Base-by-base conservation (phyloP, 805 yeast species). In the Cyberlindnera americana region DNA sequence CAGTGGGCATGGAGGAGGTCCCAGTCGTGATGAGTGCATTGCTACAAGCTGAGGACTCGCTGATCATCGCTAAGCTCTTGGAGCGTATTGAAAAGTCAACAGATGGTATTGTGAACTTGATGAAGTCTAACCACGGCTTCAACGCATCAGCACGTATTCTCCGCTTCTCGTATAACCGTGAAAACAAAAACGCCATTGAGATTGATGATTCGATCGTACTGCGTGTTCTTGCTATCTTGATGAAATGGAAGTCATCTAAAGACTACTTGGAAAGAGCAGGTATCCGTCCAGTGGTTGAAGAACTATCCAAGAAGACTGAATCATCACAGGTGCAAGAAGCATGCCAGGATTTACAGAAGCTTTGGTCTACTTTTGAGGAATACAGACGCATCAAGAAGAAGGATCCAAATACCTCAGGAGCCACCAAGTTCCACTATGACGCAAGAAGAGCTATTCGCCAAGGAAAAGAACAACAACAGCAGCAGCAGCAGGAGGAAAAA, bases 71-170 rank as follows among this genome's bases (percentile, higher is more conserved):
- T 29, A 83, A 81, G 55, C 69, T 93, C 41, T 66, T 91, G 29
- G 78, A 77, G 49, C 73, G 98, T 47, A 72, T 85, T 21, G 68
- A 72, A 42, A 58, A 76, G 26, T 70, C 86, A 5, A 79, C 74
- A 30, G 65, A 67, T 2, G 59, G 61, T 5, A 66, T 83, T 21
- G 76, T 83, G 39, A 61, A 71, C 12, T 71, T 74, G 23, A 77
- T 90, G 30, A 77, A 87, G 52, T 74, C 81, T 44, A 70, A 88
- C 54, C 99, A 90, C 59, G 99, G 98, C 11, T 85, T 88, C 61
- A 81, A 81, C 54, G 80, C 93, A 15, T 67, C 90, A 37, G 75
- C 84, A 13, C 73, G 79, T 12, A 63, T 86, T 5, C 56, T 89
- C 37, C 69, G 70, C 45, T 66, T 43, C 31, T 42, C 41, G 6